Base-by-base conservation (phyloP, 2,329 filamentous ascomycete species). In the Pestalotiopsis sp. region DNA sequence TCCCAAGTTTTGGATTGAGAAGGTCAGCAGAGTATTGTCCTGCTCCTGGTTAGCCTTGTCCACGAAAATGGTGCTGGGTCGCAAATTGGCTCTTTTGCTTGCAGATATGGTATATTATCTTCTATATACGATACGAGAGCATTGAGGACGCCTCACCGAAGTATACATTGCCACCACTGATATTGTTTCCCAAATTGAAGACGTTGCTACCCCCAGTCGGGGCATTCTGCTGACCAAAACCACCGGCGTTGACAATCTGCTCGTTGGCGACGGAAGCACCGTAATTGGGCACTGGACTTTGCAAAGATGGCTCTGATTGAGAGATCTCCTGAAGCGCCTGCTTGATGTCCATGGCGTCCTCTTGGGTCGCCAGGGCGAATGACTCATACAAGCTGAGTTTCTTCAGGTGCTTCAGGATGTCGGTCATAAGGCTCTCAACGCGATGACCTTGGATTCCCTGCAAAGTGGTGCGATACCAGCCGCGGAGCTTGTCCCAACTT, bases 1-100 rank as follows among this genome's bases (percentile, higher is more conserved):
- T 73, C 36, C 75, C 72, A 59, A 71, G n/a, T 31, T 70, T 59
- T 52, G 71, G 73, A 66, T 75, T 67, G 62, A 69, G 17, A n/a
- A 57, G 7, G 71, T 14, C 40, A 41, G 40, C 40, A 41, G 40
- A 14, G 40, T 27, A 27, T 27, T 27, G 25, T 27, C 2, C 25
- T 27, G 25, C 25, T 31, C 4, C 27, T 31, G 27, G 27, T 31
- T 31, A 31, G 27, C 27, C 27, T 7, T 31, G 27, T 31, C 27
- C 27, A 31, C 6, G 27, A 41, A 13, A 12, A 41, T 13, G 40
- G 40, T 41, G 14, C 14, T 41, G 40, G 40, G 27, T 31, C 40
- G 7, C 12, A 41, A 41, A 7, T 17, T 13, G 3, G 40, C 11
- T 41, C 40, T 41, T 41, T 13, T 4, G 40, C 14, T 14, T 17